Evolutionary conservation across 2,329 filamentous ascomycete species (phyloP).

Genomic region (Ambrosiella cleistominuta): DNA sequence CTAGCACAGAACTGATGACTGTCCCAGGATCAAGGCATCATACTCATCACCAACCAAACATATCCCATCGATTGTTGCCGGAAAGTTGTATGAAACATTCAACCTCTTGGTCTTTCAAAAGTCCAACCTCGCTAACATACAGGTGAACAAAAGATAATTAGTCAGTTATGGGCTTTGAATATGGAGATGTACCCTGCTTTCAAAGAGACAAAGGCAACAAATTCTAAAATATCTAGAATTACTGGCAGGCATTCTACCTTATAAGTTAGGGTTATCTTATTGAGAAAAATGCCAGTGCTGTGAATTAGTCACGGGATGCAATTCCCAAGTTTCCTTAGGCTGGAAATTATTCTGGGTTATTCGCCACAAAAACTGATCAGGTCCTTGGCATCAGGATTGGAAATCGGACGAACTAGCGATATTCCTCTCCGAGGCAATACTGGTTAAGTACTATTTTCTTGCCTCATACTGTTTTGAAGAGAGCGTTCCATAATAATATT

Average conservation of each 20-base stretch:
- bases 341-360: not conserved
- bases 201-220: not conserved
- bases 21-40: not conserved
- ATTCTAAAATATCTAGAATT: not conserved
- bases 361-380: not conserved
- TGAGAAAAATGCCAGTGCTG: not conserved
- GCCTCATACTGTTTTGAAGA: no score
- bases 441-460: no score
- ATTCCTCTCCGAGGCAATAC: no score
- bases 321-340: not conserved
- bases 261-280: not conserved
- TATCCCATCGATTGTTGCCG: no score
- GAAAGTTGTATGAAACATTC: no score
- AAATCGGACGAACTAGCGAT: no score
- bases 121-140: no score
- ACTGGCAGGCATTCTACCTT: not conserved
- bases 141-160: no score
- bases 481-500: no score
- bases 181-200: no score
- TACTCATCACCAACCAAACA: not conserved
- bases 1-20: not conserved
- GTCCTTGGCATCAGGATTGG: not conserved
- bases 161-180: no score
- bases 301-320: not conserved
- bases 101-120: no score